phyloP scores from a whole-genome alignment of 2,329 filamentous ascomycete genomes.

The Cladobotryum mycophilum region DNA sequence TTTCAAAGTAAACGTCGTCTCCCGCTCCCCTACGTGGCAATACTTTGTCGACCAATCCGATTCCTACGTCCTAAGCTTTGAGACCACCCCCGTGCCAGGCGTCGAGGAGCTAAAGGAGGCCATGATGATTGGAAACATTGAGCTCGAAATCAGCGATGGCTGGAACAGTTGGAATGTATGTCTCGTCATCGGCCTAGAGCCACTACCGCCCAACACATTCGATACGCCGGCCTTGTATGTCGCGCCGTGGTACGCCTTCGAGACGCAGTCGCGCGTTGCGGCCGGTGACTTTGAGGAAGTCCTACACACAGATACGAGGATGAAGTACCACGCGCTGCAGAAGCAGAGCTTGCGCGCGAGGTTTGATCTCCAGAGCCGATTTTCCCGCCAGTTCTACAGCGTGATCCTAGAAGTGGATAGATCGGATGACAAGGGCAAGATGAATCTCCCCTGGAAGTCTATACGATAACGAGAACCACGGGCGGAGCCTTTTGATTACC shows the following conservation, averaged over 20 bases:
- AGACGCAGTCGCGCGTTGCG: slow-evolving; percentile 14
- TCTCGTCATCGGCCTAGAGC: slow-evolving; percentile 20
- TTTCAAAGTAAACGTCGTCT: slow-evolving; percentile 14
- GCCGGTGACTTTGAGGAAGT: slow-evolving; percentile 14
- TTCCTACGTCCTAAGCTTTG: slow-evolving; percentile 23
- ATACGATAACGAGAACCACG: neutral
- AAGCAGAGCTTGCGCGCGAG: slow-evolving; percentile 3
- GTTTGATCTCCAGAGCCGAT: slow-evolving; percentile 19
- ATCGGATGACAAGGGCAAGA: neutral
- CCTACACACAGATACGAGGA: slow-evolving; percentile 1
- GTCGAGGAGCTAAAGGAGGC: slow-evolving; percentile 15
- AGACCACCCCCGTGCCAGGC: slow-evolving; percentile 16
- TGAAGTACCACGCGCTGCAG: neutral
- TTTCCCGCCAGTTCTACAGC: slow-evolving; percentile 21
- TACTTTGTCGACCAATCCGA: slow-evolving; percentile 16
- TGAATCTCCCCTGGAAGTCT: neutral
- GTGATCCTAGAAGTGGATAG: slow-evolving; percentile 13
- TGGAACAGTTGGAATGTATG: slow-evolving; percentile 13
- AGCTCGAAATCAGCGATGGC: slow-evolving; percentile 14
- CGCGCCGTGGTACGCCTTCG: slow-evolving; percentile 24
- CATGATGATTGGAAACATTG: slow-evolving; percentile 18
- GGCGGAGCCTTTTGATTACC: too few species aligned
- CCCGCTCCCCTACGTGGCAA: slow-evolving; percentile 23
- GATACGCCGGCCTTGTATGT: slow-evolving; percentile 21
- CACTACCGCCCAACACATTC: slow-evolving; percentile 20